Evolutionary conservation across 805 yeast species (phyloP).

Genomic region (Yarrowia osloensis): DNA sequence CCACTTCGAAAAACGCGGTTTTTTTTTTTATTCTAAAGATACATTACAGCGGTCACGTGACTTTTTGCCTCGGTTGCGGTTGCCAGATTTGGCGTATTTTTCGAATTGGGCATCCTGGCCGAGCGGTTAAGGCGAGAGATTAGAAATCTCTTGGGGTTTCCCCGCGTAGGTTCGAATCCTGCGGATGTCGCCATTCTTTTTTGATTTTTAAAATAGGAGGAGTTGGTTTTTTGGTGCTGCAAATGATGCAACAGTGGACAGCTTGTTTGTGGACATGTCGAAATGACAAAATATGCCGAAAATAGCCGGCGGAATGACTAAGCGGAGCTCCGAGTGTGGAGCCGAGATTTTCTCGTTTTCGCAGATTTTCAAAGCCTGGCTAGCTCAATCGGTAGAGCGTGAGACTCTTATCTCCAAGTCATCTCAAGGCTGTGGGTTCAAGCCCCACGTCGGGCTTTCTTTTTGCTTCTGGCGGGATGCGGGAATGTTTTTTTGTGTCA

Average conservation of each 20-base stretch:
- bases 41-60: constrained; percentile 19
- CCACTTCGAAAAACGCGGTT: no score
- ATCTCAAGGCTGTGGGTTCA: constrained; percentile 30
- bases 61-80: background rate
- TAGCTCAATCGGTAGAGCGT: constrained; percentile 30
- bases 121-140: constrained; percentile 29
- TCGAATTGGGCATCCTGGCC: constrained; percentile 9
- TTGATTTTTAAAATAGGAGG: no score
- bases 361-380: background rate
- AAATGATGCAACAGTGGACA: no score
- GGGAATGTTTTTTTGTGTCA: no score
- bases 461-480: background rate
- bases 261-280: no score
- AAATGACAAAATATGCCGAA: no score
- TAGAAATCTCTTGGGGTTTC: constrained; percentile 27
- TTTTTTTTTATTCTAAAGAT: no score
- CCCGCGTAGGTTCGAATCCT: constrained; percentile 29
- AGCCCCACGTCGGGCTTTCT: constrained; percentile 28
- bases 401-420: constrained; percentile 12
- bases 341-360: background rate
- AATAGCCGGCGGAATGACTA: background rate
- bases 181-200: constrained; percentile 17
- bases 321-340: background rate
- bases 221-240: no score
- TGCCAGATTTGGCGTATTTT: background rate